Conservation (phyloP, 352 stramenopile species). For the Blastocystis hominis region DNA sequence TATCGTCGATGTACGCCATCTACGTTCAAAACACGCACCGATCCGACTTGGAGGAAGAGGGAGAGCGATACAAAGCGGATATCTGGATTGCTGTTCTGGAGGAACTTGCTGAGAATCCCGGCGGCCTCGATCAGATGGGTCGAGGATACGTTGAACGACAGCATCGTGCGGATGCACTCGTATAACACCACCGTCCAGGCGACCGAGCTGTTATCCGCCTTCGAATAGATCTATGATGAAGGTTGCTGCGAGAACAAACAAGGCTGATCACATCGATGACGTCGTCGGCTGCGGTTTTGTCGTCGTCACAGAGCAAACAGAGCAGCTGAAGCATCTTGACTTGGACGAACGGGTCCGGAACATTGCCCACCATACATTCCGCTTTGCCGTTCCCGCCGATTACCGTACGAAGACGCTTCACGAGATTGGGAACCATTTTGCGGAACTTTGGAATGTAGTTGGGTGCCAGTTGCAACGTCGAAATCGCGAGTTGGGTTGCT, state of each 20-base stretch:
- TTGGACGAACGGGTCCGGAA: constrained; percentile 93
- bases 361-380: constrained; percentile 93
- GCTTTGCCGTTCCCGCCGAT: constrained; percentile 90
- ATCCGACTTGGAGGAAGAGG: neutral
- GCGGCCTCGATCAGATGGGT: constrained; percentile 19
- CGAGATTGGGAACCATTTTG: constrained; percentile 69
- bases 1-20: constrained; percentile 53
- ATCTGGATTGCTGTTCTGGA: constrained; percentile 98
- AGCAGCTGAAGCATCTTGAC: constrained; percentile 78
- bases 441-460: constrained; percentile 60
- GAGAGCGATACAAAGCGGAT: constrained; percentile 97
- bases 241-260: neutral
- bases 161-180: constrained; percentile 87
- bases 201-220: constrained; percentile 96
- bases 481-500: neutral
- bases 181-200: constrained; percentile 95
- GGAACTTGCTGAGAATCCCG: constrained; percentile 97
- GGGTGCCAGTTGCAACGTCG: neutral
- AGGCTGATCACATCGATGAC: constrained; percentile 88
- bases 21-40: neutral
- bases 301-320: constrained; percentile 81
- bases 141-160: neutral
- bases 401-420: constrained; percentile 84
- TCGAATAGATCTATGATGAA: constrained; percentile 88
- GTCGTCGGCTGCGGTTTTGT: constrained; percentile 78